phyloP scores from a whole-genome alignment of 306 rosid genomes.

The Vigna unguiculata region DNA sequence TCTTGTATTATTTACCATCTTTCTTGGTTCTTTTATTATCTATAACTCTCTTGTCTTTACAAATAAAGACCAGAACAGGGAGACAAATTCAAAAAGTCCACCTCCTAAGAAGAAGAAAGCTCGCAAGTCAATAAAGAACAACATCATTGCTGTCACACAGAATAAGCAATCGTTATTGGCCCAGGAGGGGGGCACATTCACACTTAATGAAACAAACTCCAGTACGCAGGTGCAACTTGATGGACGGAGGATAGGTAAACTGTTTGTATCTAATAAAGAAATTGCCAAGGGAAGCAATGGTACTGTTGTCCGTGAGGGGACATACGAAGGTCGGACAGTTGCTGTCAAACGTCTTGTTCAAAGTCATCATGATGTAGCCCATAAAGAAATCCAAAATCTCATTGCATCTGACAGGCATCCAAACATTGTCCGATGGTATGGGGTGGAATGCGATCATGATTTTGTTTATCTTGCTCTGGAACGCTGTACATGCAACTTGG shows the following conservation, averaged over 20 bases:
- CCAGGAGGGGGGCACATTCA: conserved; percentile 44
- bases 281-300: conserved; percentile 88
- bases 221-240: conserved; percentile 29
- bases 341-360: conserved; percentile 86
- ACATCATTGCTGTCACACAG: conserved; percentile 42
- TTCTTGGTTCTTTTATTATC: conserved; percentile 40
- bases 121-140: conserved; percentile 51
- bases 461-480: conserved; percentile 79
- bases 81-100: conserved; percentile 41
- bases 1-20: conserved; percentile 34
- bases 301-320: conserved; percentile 76
- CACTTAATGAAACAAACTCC: conserved; percentile 17
- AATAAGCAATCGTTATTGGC: conserved; percentile 39
- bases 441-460: conserved; percentile 76
- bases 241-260: conserved; percentile 74
- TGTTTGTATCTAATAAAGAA: conserved; percentile 59
- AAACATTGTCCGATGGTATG: conserved; percentile 80
- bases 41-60: conserved; percentile 8
- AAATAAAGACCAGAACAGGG: conserved; percentile 38
- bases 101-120: conserved; percentile 60
- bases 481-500: conserved; percentile 72
- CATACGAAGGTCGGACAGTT: conserved; percentile 72
- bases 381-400: conserved; percentile 79
- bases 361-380: conserved; percentile 72
- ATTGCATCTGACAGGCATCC: conserved; percentile 76